Evolutionary conservation across 495 filamentous ascomycete species (phyloP).

Genomic region (Pyronema omphalodes): DNA sequence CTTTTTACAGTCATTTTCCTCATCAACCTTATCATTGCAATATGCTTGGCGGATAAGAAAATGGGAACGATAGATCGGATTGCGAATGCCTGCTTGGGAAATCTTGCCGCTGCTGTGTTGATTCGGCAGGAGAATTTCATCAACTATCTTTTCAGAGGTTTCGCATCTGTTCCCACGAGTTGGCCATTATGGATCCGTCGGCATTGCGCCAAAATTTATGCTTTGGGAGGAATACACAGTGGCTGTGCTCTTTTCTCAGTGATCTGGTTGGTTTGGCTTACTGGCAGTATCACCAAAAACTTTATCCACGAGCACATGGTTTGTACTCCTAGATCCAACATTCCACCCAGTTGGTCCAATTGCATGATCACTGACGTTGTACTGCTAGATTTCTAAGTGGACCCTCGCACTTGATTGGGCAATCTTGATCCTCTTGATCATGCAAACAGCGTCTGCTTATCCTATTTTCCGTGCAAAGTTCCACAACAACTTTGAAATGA

Average conservation of each 20-base stretch:
- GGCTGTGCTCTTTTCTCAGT: constrained; percentile 49
- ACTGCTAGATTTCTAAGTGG: constrained; percentile 21
- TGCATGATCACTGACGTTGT: not conserved
- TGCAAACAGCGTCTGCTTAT: constrained; percentile 30
- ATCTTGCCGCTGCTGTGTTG: not conserved
- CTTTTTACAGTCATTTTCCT: not conserved
- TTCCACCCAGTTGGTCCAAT: not conserved
- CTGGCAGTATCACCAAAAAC: constrained; percentile 34
- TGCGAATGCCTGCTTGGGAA: not conserved
- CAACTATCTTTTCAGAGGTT: constrained; percentile 48
- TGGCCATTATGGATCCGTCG: constrained; percentile 45
- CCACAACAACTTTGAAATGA: constrained; percentile 49
- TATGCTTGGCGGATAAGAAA: not conserved
- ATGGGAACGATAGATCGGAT: not conserved
- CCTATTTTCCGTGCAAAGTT: constrained; percentile 34
- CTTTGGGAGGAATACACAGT: constrained; percentile 60
- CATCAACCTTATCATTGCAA: not conserved
- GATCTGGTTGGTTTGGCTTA: constrained; percentile 49
- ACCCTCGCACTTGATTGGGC: constrained; percentile 28
- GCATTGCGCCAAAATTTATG: constrained; percentile 53
- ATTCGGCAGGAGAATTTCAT: constrained; percentile 53
- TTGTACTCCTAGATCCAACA: not conserved
- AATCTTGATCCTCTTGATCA: constrained; percentile 28
- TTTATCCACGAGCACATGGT: constrained; percentile 12
- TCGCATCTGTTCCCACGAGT: constrained; percentile 33